Evolutionary conservation across 345 rosid genomes (phyloP).

Genomic region (Syzygium aromaticum): DNA sequence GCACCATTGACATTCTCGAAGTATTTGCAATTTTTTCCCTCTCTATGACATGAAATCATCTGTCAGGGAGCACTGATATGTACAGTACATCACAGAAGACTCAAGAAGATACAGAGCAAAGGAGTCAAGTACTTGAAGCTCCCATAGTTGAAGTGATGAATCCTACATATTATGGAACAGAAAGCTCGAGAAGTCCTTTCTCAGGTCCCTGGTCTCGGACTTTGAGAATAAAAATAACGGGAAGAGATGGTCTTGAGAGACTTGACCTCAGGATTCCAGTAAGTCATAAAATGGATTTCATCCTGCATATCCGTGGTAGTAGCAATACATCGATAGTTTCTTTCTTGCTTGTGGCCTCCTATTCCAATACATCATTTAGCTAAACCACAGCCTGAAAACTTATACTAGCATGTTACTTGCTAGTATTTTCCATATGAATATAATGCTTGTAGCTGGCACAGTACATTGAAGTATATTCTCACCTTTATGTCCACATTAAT

Average conservation of each 20-base stretch:
- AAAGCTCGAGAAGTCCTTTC: slow-evolving; percentile 55
- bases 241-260: slow-evolving; percentile 77
- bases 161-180: slow-evolving; percentile 61
- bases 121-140: slow-evolving; percentile 39
- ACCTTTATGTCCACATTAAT: neutral
- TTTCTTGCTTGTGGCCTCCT: neutral
- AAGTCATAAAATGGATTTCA: slow-evolving; percentile 15
- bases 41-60: slow-evolving; percentile 10
- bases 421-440: neutral
- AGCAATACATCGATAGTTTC: neutral
- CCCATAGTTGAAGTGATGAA: slow-evolving; percentile 76
- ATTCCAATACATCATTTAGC: neutral
- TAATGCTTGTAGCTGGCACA: neutral
- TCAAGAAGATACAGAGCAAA: slow-evolving; percentile 42
- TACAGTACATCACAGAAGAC: slow-evolving; percentile 35
- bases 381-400: neutral
- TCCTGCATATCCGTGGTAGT: neutral
- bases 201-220: slow-evolving; percentile 77
- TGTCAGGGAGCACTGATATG: slow-evolving; percentile 34
- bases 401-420: neutral
- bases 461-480: neutral
- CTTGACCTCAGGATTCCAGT: slow-evolving; percentile 88
- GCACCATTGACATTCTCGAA: neutral
- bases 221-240: slow-evolving; percentile 73
- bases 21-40: neutral